A percentile compares a stretch with the other conserved stretches of the same genome.
These are phyloP conservation scores for Saccharum hybrid DNA, from an alignment of 202 grass and related monocot genomes.

Conservation along the genomic window DNA sequence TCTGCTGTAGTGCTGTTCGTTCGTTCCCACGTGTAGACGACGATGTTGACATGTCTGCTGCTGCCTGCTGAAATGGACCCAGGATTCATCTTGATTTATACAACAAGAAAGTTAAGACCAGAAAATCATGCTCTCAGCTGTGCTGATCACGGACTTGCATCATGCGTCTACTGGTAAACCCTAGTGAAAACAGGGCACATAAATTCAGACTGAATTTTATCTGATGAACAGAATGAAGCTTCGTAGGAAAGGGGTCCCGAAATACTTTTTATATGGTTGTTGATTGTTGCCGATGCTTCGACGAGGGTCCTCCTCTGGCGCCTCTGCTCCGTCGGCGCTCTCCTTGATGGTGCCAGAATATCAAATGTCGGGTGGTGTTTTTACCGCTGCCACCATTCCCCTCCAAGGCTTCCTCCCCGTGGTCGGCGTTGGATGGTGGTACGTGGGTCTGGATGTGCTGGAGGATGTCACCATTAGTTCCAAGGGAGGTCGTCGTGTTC, in stretches of 20 bases:
- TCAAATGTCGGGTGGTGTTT: no score
- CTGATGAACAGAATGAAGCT: background rate
- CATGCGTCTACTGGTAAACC: conserved; percentile 1
- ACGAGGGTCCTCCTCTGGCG: no score
- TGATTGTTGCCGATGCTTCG: no score
- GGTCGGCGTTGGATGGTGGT: no score
- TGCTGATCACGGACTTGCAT: background rate
- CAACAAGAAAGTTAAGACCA: background rate
- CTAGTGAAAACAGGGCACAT: background rate
- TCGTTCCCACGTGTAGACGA: background rate
- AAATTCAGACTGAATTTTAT: conserved; percentile 10
- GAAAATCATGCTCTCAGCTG: background rate
- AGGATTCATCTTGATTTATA: background rate
- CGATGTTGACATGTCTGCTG: background rate
- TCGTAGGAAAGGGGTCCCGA: background rate
- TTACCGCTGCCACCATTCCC: no score
- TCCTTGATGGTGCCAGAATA: no score
- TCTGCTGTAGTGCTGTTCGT: background rate
- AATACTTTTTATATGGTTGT: no score
- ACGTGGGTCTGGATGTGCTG: no score
- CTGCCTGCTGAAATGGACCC: conserved; percentile 33
- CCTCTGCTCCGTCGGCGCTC: no score
- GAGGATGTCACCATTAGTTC: no score
- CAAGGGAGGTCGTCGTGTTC: no score
- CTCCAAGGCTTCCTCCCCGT: no score